Conservation (phyloP, 495 filamentous ascomycete species). For the Tuber borchii region DNA sequence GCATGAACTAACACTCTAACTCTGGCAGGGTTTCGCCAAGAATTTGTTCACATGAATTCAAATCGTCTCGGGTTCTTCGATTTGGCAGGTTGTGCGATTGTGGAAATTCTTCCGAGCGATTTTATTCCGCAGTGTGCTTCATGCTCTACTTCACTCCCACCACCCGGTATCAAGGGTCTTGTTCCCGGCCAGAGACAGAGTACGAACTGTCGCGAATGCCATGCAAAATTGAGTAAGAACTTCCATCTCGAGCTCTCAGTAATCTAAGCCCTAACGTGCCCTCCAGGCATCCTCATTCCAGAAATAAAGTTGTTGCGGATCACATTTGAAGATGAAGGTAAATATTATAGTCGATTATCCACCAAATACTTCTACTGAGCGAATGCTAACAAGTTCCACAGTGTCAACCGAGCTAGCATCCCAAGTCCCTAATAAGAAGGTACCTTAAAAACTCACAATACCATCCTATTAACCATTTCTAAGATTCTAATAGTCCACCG, state of each 20-base stretch:
- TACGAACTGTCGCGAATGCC: constrained; percentile 75
- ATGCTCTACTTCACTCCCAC: constrained; percentile 64
- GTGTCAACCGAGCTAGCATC: neutral
- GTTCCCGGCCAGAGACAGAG: constrained; percentile 70
- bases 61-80: constrained; percentile 74
- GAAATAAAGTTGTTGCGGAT: constrained; percentile 75
- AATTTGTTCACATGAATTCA: constrained; percentile 71
- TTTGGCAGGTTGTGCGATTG: constrained; percentile 66
- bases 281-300: constrained; percentile 59
- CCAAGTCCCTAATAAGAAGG: constrained; percentile 13
- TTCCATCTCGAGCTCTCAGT: neutral
- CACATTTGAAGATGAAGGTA: constrained; percentile 47
- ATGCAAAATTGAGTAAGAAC: constrained; percentile 67
- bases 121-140: constrained; percentile 76
- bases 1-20: neutral
- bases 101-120: constrained; percentile 67
- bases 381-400: neutral
- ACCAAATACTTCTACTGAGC: neutral
- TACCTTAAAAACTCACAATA: constrained; percentile 43
- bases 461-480: constrained; percentile 40
- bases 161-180: constrained; percentile 57
- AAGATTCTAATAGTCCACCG: constrained; percentile 50
- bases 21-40: constrained; percentile 56
- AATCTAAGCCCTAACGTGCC: neutral
- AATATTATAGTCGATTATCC: neutral